These are phyloP conservation scores for Stentor coeruleus DNA, from an alignment of 73 alveolate genomes.

Conservation along the genomic window DNA sequence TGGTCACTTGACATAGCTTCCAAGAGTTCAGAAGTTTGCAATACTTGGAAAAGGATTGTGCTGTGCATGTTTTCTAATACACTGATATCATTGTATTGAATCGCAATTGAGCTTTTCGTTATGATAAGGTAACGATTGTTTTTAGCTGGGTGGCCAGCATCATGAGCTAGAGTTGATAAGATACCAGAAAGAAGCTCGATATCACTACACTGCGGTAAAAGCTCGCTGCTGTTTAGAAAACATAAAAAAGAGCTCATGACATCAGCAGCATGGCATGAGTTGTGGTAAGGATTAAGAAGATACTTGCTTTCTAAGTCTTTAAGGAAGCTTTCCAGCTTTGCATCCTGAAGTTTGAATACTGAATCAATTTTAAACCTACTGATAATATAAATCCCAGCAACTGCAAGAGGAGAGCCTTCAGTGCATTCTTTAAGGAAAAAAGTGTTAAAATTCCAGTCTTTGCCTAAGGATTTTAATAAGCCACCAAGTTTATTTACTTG, in stretches of 20 bases:
- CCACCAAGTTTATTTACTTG: neutral
- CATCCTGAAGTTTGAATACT: neutral
- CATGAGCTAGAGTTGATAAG: conserved; percentile 36
- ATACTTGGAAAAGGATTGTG: neutral
- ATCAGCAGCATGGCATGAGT: conserved; percentile 70
- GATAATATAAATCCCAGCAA: neutral
- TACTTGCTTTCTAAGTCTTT: neutral
- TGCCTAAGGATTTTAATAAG: neutral
- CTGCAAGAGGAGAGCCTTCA: neutral
- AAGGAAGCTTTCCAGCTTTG: neutral
- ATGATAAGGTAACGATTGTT: conserved; percentile 24
- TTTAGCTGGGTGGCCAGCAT: conserved; percentile 30
- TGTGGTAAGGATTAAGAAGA: conserved; percentile 53
- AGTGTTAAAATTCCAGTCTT: conserved; percentile 23
- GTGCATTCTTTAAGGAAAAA: conserved; percentile 7
- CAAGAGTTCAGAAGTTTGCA: conserved; percentile 24
- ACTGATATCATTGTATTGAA: conserved; percentile 30
- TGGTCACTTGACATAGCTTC: conserved; percentile 32
- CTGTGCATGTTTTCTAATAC: conserved; percentile 28
- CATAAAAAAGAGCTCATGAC: conserved; percentile 51
- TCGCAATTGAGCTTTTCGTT: conserved; percentile 16
- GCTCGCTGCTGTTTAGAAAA: conserved; percentile 27
- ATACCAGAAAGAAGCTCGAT: conserved; percentile 29
- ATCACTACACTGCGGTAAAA: conserved; percentile 14
- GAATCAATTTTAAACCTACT: neutral